phyloP scores from a whole-genome alignment of 2,329 filamentous ascomycete genomes.

The Aspergillus sp. region DNA sequence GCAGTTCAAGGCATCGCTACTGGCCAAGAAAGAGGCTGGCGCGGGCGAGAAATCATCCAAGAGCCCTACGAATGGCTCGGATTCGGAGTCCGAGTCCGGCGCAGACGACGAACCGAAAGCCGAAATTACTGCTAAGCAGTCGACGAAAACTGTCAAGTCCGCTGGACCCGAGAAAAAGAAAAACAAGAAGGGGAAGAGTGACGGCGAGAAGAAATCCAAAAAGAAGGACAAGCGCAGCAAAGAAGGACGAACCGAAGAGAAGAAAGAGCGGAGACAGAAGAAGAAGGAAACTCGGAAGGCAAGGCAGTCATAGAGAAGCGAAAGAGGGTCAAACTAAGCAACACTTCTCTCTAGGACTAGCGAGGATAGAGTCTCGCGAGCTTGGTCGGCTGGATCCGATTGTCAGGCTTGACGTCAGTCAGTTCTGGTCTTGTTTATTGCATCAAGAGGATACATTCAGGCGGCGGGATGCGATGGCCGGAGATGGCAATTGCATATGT shows the following conservation, averaged over 20 bases:
- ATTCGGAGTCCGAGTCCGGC: slow-evolving; percentile 19
- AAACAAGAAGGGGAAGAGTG: slow-evolving; percentile 29
- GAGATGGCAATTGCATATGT: background rate
- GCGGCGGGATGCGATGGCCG: too few relatives aligned
- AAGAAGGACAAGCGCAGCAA: slow-evolving; percentile 28
- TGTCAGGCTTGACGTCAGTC: background rate
- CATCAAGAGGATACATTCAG: background rate
- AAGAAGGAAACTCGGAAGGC: slow-evolving; percentile 44
- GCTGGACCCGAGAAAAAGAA: slow-evolving; percentile 12
- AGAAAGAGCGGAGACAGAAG: slow-evolving; percentile 31
- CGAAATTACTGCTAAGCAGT: slow-evolving; percentile 7
- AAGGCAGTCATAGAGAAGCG: slow-evolving; percentile 18
- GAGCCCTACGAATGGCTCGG: slow-evolving; percentile 17
- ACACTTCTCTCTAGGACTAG: background rate
- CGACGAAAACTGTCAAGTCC: background rate
- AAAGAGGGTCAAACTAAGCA: background rate
- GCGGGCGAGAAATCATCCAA: slow-evolving; percentile 22
- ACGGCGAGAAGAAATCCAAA: slow-evolving; percentile 17
- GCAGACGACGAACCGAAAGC: slow-evolving; percentile 17
- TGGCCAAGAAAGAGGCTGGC: slow-evolving; percentile 40
- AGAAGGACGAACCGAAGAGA: slow-evolving; percentile 25
- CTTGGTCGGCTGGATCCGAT: slow-evolving; percentile 6
- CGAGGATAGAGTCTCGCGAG: background rate
- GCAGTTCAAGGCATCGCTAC: slow-evolving; percentile 46
- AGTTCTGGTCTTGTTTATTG: background rate